phyloP scores from a whole-genome alignment of 1,139 yeast species.

The Suhomyces chickasaworum region DNA sequence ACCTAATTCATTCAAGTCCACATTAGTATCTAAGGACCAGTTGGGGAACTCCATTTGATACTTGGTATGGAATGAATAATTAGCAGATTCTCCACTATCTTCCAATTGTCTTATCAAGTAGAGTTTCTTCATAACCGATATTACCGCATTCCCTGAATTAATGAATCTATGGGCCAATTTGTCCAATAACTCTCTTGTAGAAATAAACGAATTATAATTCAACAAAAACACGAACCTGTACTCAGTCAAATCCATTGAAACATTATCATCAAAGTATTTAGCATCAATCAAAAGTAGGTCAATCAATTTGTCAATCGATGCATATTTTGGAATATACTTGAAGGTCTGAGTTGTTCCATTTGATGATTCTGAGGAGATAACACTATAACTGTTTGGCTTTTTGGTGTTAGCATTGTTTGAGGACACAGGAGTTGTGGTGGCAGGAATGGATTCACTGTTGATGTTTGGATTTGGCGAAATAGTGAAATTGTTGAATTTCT shows the following conservation, averaged over 20 bases:
- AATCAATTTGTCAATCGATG: conserved; percentile 43
- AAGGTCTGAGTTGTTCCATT: conserved; percentile 15
- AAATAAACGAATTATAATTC: conserved; percentile 45
- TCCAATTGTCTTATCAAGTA: conserved; percentile 10
- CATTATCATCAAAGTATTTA: conserved; percentile 37
- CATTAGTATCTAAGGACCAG: conserved; percentile 51
- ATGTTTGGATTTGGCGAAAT: conserved; percentile 23
- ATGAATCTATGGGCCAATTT: conserved; percentile 47
- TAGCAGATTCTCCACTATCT: conserved; percentile 3
- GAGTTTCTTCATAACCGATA: conserved; percentile 44
- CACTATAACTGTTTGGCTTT: conserved; percentile 19
- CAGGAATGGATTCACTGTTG: conserved; percentile 1
- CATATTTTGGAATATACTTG: conserved; percentile 44
- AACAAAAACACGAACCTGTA: conserved; percentile 47
- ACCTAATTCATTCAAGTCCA: conserved; percentile 42
- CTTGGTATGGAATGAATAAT: conserved; percentile 5
- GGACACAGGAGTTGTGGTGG: background rate
- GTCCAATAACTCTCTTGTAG: conserved; percentile 46
- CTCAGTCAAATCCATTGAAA: conserved; percentile 46
- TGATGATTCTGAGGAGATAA: conserved; percentile 18
- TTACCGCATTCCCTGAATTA: conserved; percentile 51
- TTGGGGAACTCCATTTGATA: conserved; percentile 43
- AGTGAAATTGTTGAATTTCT: conserved; percentile 41
- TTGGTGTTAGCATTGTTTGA: conserved; percentile 6
- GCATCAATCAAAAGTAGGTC: conserved; percentile 47